Conservation (phyloP, 805 yeast genomes). For the Saccharomycopsis malanga region DNA sequence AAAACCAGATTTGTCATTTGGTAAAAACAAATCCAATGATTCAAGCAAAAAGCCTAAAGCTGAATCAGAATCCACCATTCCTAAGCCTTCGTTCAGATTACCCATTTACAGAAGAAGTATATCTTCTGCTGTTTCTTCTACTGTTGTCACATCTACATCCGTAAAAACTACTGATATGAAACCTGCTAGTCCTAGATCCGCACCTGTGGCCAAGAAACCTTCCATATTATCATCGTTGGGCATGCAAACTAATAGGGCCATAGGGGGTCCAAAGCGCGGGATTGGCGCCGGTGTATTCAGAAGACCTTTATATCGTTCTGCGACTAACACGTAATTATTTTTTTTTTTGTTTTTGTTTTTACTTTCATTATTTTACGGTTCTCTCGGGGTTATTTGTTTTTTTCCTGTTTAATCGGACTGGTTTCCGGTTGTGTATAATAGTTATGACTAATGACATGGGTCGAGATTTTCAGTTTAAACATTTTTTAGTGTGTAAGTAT, state of each 20-base stretch:
- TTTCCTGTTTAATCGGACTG: too few relatives aligned
- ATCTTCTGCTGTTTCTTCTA: not conserved
- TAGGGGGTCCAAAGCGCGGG: slow-evolving; percentile 1
- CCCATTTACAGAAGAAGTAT: slow-evolving; percentile 11
- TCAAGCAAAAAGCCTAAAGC: not conserved
- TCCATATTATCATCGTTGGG: slow-evolving; percentile 18
- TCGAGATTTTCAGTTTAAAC: too few relatives aligned
- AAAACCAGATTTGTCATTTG: not conserved
- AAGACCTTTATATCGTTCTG: slow-evolving; percentile 16
- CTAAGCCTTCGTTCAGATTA: slow-evolving; percentile 13
- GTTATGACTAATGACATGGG: too few relatives aligned
- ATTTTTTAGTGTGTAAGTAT: not conserved
- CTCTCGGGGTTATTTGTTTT: not conserved
- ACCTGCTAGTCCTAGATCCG: not conserved
- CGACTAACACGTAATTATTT: slow-evolving; percentile 4
- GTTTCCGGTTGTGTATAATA: too few relatives aligned
- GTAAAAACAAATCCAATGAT: not conserved
- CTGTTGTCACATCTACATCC: not conserved
- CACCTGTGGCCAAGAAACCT: slow-evolving; percentile 12
- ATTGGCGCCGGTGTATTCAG: slow-evolving; percentile 16
- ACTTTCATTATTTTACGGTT: not conserved
- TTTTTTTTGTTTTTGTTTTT: not conserved
- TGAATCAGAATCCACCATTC: not conserved
- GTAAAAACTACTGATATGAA: not conserved
- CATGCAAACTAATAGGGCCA: slow-evolving; percentile 1